Evolutionary conservation across 2,329 filamentous ascomycete genomes (phyloP).

Genomic region (Endoconidiophora polonica): DNA sequence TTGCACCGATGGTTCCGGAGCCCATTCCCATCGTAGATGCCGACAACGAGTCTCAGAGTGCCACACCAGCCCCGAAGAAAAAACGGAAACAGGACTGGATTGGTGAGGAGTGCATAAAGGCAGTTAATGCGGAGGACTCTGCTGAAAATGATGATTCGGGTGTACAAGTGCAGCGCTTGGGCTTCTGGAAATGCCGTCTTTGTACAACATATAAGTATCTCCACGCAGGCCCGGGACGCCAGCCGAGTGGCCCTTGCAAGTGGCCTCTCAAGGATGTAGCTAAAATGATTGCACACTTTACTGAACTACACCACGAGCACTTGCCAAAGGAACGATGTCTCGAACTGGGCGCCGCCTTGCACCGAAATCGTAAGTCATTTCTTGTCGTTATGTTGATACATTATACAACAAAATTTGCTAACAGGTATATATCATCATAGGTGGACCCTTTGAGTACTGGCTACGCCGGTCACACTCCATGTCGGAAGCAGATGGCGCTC

Average conservation of each 20-base stretch:
- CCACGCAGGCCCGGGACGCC: constrained; percentile 23
- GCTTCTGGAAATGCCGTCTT: constrained; percentile 30
- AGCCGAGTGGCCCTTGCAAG: constrained; percentile 28
- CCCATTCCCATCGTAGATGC: constrained; percentile 10
- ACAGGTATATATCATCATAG: constrained; percentile 15
- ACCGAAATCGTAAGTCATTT: constrained; percentile 24
- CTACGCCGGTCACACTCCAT: constrained; percentile 25
- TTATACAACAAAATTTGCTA: background rate
- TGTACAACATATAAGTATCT: constrained; percentile 28
- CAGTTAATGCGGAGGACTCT: constrained; percentile 12
- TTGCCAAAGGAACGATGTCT: constrained; percentile 24
- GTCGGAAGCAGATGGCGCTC: constrained; percentile 19
- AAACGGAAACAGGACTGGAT: constrained; percentile 8
- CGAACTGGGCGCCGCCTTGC: constrained; percentile 27
- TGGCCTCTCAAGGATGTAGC: constrained; percentile 31
- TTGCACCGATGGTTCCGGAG: constrained; percentile 6
- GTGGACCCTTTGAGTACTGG: constrained; percentile 32
- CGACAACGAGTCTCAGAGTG: constrained; percentile 9
- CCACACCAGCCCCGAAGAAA: constrained; percentile 9
- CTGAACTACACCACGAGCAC: constrained; percentile 30
- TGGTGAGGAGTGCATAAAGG: constrained; percentile 5
- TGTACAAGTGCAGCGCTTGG: constrained; percentile 24
- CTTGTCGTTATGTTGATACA: background rate
- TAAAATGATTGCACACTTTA: constrained; percentile 31
- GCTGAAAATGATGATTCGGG: constrained; percentile 9